Base-by-base conservation (phyloP, 1,139 yeast genomes). In the Debaryomyces fabryi region DNA sequence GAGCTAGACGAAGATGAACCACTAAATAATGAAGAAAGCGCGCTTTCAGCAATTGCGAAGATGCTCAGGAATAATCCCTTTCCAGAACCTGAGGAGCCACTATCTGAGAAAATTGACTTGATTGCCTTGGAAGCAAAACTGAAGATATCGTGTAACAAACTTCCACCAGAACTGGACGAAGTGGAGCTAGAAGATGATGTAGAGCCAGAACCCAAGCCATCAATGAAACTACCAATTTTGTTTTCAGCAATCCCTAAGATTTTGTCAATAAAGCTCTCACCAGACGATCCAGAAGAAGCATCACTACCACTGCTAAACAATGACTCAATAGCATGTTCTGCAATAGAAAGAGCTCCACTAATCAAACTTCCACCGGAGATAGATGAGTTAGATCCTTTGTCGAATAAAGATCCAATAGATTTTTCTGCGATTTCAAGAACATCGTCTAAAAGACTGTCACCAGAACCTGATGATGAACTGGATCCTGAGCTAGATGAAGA, bases 41-140 rank as follows among this genome's bases (percentile, higher is more conserved):
- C 43, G 33, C 51, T 46, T 29, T 46, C 47, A 32, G 48, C 45
- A 24, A 49, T 40, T 27, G 34, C 39, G 21, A 49, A 42, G 18
- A 37, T 43, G 3, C 34, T 44, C 50, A 51, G 51, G 46, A 58
- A 47, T 34, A 55, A 29, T 7, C 53, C 48, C 9, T 37, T 39
- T 10, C 49, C 46, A 20, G 42, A 24, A 9, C 53, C 37, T 16
- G 49, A 41, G 12, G 51, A 46, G 18, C 43, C 51, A 25, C 56
- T 58, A n/a, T 27, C 6, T 12, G 30, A 12, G 44, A 57, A 57
- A 20, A 58, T 49, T 23, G 47, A 57, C 42, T 54, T 58, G 20
- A 62, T 52, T 16, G 60, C 47, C n/a, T 52, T 57, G 4, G 50
- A 56, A 29, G 45, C 41, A 35, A 45, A 58, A 39, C 53, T 57